A percentile compares a stretch with the other conserved stretches of the same genome.
Evolutionary conservation across 2,329 filamentous ascomycete genomes (phyloP).

Genomic region (Botrytis deweyae): DNA sequence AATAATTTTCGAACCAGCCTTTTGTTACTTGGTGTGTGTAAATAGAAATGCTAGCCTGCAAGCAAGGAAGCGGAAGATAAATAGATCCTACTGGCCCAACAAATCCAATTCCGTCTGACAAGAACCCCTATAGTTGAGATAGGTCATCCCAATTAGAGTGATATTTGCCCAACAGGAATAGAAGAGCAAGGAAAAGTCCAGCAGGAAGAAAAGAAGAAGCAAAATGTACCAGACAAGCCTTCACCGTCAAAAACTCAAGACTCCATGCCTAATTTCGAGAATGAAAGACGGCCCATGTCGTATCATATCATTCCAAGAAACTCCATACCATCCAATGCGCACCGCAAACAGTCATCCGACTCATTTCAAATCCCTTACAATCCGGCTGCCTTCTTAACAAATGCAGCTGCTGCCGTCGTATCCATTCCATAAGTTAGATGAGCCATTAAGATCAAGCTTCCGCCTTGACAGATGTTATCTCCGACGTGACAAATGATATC

Average conservation of each 20-base stretch:
- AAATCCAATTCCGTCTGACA: neutral
- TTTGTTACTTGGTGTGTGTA: neutral
- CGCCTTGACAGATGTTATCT: slow-evolving; percentile 33
- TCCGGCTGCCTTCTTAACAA: slow-evolving; percentile 21
- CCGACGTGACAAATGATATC: slow-evolving; percentile 31
- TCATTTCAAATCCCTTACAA: neutral
- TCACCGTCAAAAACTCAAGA: neutral
- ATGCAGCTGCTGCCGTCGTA: slow-evolving; percentile 31
- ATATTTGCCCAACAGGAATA: neutral
- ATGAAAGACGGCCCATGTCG: neutral
- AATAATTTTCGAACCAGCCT: neutral
- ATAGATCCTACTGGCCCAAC: neutral
- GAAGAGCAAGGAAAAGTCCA: neutral
- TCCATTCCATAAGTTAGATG: slow-evolving; percentile 34
- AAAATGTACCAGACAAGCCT: neutral
- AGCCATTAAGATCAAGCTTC: slow-evolving; percentile 21
- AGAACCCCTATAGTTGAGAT: neutral
- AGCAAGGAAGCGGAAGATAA: neutral
- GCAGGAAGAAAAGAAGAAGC: neutral
- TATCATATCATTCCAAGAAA: neutral
- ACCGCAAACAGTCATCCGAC: neutral
- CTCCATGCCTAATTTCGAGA: neutral
- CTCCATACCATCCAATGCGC: neutral
- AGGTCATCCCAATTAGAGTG: neutral
- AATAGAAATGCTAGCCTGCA: neutral